Conservation (phyloP, 768 basidiomycete genomes). For the Pholiota molesta region DNA sequence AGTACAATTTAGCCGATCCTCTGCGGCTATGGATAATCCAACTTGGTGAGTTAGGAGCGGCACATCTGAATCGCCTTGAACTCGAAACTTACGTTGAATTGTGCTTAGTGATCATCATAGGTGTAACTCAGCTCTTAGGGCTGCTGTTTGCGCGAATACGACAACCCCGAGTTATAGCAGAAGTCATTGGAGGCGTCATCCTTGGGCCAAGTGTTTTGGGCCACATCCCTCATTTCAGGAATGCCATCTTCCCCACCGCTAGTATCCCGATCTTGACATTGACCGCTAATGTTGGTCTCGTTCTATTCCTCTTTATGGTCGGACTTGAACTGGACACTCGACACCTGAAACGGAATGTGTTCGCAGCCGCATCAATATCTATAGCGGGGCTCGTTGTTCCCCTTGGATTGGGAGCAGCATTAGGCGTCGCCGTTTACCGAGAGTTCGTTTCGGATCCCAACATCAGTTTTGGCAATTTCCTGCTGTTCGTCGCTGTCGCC, state of each 20-base stretch:
- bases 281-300: conserved; percentile 74
- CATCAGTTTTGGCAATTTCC: conserved; percentile 78
- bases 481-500: conserved; percentile 85
- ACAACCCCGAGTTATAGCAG: conserved; percentile 91
- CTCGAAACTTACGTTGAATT: not conserved
- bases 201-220: conserved; percentile 82
- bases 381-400: conserved; percentile 73
- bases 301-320: conserved; percentile 82
- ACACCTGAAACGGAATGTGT: conserved; percentile 65
- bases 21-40: conserved; percentile 79
- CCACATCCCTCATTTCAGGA: conserved; percentile 73
- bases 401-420: conserved; percentile 77
- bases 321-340: conserved; percentile 83
- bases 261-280: conserved; percentile 67
- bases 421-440: conserved; percentile 74
- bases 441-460: conserved; percentile 50
- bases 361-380: conserved; percentile 60
- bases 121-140: conserved; percentile 74
- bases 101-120: conserved; percentile 72
- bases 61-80: too few relatives aligned
- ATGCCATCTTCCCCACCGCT: conserved; percentile 55
- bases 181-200: conserved; percentile 89
- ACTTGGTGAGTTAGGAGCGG: conserved; percentile 50
- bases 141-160: conserved; percentile 68
- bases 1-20: conserved; percentile 67